Base-by-base conservation (phyloP, 257 asterid genomes). In the Phtheirospermum japonicum region DNA sequence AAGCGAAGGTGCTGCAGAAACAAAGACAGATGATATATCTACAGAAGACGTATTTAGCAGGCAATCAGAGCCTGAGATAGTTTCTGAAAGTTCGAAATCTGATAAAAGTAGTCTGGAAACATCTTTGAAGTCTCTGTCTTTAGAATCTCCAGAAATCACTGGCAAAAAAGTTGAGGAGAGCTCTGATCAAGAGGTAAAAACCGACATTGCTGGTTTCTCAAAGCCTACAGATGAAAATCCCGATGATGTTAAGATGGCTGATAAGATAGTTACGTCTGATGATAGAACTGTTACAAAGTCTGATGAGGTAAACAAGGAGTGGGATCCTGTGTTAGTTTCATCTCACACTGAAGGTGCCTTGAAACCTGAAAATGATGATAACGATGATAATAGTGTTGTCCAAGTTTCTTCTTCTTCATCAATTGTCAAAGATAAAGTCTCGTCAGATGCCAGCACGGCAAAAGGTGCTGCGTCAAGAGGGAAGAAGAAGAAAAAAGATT, bases 401-500 rank as follows among this genome's bases (percentile, higher is more conserved):
- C 53, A 60, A 33, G 75, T 50, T 67, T 64, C 85, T 62, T 46
- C 68, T 19, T 55, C 70, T n/a, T 50, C 78, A 54, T 61, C 77
- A 0, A 57, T 51, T 59, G 16, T 67, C 55, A 78, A 82, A 67
- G 97, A 87, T 60, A 89, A 85, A 71, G 73, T 70, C 49, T 17
- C 53, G 34, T 58, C 73, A 36, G 97, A 87, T 76, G 48, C 80
- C 46, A 71, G 60, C 71, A 82, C 67, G 55, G 66, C 74, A 16
- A 87, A 77, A 75, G 71, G 26, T 75, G 57, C 67, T 59, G 76
- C 20, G 16, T 74, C 82, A 52, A 82, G 54, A 36, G 75, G 49
- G 9, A 83, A 57, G 74, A 86, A 68, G 82, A 87, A 82, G 50
- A 76, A 14, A 36, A 80, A 75, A 50, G 93, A 86, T 0, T 50